These are phyloP conservation scores for Amanita thiersii DNA, from an alignment of 768 basidiomycete genomes.

Conservation along the genomic window DNA sequence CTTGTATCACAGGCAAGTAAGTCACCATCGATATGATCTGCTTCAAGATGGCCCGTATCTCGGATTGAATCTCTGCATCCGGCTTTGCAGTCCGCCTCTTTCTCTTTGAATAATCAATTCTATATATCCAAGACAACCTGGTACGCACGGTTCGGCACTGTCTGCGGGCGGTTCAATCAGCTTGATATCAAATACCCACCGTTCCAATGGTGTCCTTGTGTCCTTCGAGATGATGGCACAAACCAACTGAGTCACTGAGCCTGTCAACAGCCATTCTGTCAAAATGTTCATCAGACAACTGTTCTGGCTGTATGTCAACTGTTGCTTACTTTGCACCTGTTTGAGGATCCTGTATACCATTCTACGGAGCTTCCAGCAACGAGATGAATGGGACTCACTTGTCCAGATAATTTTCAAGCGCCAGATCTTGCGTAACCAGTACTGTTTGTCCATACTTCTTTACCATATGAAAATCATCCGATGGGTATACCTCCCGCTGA, in stretches of 20 bases:
- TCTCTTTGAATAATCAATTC: slow-evolving; percentile 24
- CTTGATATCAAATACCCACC: slow-evolving; percentile 98
- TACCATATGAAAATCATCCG: slow-evolving; percentile 98
- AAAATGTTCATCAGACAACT: background rate
- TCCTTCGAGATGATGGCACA: slow-evolving; percentile 96
- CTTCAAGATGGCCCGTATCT: slow-evolving; percentile 96
- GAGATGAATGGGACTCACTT: slow-evolving; percentile 32
- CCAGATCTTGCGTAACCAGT: slow-evolving; percentile 88
- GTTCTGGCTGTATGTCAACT: slow-evolving; percentile 1
- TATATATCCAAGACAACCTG: slow-evolving; percentile 9
- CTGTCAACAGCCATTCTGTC: slow-evolving; percentile 88
- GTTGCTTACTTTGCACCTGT: slow-evolving; percentile 80
- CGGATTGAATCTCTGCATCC: slow-evolving; percentile 88
- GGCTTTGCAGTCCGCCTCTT: slow-evolving; percentile 44
- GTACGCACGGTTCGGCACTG: slow-evolving; percentile 39
- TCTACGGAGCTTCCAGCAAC: slow-evolving; percentile 2
- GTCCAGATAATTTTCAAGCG: slow-evolving; percentile 89
- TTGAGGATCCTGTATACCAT: slow-evolving; percentile 61
- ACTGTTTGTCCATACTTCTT: slow-evolving; percentile 98
- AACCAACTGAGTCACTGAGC: slow-evolving; percentile 89
- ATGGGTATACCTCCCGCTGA: slow-evolving; percentile 94
- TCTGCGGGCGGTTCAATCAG: slow-evolving; percentile 60
- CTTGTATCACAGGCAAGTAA: slow-evolving; percentile 91
- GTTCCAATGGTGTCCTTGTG: slow-evolving; percentile 81
- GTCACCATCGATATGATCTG: slow-evolving; percentile 97